These are phyloP conservation scores for Jamesozyma hellenica DNA, from an alignment of 805 yeast genomes.

Conservation along the genomic window DNA sequence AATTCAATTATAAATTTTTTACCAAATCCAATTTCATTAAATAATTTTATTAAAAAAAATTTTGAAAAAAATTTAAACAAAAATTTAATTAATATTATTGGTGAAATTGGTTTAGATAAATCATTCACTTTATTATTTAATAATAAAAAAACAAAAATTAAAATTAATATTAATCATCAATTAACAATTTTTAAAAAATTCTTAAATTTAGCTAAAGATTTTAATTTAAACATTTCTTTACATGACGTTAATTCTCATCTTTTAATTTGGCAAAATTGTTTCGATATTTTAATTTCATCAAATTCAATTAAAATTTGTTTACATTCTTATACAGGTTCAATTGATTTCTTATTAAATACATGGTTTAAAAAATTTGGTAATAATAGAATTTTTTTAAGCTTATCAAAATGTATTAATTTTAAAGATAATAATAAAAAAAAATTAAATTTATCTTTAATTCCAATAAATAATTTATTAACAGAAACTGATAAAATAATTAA, in stretches of 20 bases:
- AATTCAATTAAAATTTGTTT: constrained; percentile 40
- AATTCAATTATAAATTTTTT: constrained; percentile 21
- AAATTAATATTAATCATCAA: constrained; percentile 63
- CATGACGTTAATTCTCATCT: constrained; percentile 85
- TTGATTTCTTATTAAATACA: constrained; percentile 52
- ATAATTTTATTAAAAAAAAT: constrained; percentile 11
- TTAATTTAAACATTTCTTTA: constrained; percentile 49
- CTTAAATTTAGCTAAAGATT: constrained; percentile 43
- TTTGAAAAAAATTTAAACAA: constrained; percentile 12
- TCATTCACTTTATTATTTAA: constrained; percentile 53
- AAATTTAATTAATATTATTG: constrained; percentile 46
- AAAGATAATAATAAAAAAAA: not conserved
- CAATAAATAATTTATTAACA: constrained; percentile 32
- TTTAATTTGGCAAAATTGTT: constrained; percentile 35
- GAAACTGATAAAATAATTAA: constrained; percentile 43
- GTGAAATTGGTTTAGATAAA: constrained; percentile 89
- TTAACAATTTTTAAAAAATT: constrained; percentile 39
- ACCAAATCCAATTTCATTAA: constrained; percentile 52
- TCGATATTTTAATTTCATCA: constrained; percentile 16
- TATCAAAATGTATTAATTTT: constrained; percentile 25
- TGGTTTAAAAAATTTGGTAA: constrained; percentile 18
- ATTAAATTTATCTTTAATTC: constrained; percentile 10
- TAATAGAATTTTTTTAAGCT: constrained; percentile 24
- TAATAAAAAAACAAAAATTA: constrained; percentile 33
- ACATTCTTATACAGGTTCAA: constrained; percentile 81